phyloP scores from a whole-genome alignment of 352 stramenopile genomes.

The Phytophthora sp. region DNA sequence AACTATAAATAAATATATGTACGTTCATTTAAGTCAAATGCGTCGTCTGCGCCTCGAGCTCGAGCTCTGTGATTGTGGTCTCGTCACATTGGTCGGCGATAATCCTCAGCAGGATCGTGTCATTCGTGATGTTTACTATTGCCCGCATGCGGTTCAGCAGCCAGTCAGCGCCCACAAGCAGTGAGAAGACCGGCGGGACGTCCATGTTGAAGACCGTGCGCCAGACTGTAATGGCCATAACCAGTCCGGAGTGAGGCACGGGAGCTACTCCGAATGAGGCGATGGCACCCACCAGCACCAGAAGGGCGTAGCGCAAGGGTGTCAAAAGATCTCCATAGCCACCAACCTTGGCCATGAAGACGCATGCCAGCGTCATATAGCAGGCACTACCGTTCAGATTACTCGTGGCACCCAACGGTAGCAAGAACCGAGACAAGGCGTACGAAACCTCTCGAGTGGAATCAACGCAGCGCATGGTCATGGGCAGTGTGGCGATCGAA shows the following conservation, averaged over 20 bases:
- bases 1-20: conserved; percentile 30
- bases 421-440: conserved; percentile 63
- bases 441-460: conserved; percentile 66
- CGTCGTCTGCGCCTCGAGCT: conserved; percentile 29
- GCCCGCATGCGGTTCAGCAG: conserved; percentile 73
- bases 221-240: conserved; percentile 85
- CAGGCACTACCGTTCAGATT: conserved; percentile 78
- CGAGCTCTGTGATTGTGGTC: conserved; percentile 38
- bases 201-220: conserved; percentile 65
- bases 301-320: conserved; percentile 55
- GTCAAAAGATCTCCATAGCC: conserved; percentile 58
- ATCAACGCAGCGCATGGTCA: conserved; percentile 80
- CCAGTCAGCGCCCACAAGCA: conserved; percentile 76
- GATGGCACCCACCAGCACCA: conserved; percentile 67
- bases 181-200: conserved; percentile 62
- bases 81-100: conserved; percentile 77
- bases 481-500: conserved; percentile 78
- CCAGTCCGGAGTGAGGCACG: conserved; percentile 72
- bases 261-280: conserved; percentile 72
- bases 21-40: conserved; percentile 5
- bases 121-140: conserved; percentile 83
- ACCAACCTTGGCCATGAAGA: conserved; percentile 75
- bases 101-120: conserved; percentile 76
- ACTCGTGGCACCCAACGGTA: conserved; percentile 68
- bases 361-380: conserved; percentile 76